phyloP scores from a whole-genome alignment of 352 stramenopile genomes.

The Stephanocyclus meneghinianus region DNA sequence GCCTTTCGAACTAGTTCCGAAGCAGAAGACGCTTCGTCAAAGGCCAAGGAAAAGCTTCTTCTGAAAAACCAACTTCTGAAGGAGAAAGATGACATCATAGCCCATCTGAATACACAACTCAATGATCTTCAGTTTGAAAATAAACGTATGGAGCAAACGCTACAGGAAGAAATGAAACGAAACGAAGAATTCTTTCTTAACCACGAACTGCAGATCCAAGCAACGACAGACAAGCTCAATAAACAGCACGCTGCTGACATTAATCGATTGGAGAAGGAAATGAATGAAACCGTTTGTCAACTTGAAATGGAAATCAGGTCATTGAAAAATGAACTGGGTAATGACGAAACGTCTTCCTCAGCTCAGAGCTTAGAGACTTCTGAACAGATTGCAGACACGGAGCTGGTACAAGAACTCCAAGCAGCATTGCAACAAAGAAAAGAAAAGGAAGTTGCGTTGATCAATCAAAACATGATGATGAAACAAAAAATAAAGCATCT shows the following conservation, averaged over 20 bases:
- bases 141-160: conserved; percentile 15
- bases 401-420: conserved; percentile 35
- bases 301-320: conserved; percentile 40
- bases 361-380: background rate
- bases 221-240: conserved; percentile 36
- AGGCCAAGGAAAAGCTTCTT: conserved; percentile 52
- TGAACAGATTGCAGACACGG: background rate
- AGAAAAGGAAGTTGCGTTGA: conserved; percentile 47
- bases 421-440: conserved; percentile 36
- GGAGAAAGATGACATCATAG: conserved; percentile 48
- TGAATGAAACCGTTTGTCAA: conserved; percentile 44
- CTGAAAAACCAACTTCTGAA: conserved; percentile 52
- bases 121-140: conserved; percentile 50
- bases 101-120: conserved; percentile 31
- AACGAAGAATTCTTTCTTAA: conserved; percentile 23
- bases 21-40: conserved; percentile 19
- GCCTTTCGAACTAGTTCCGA: conserved; percentile 1
- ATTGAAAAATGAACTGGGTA: conserved; percentile 26
- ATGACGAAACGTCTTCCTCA: background rate
- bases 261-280: conserved; percentile 37
- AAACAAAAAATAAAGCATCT: conserved; percentile 46
- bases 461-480: conserved; percentile 53
- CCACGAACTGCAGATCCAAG: conserved; percentile 39
- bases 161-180: conserved; percentile 29
- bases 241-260: conserved; percentile 37